Base-by-base conservation (phyloP, 129 eudicot species). In the Helichrysum umbraculigerum region DNA sequence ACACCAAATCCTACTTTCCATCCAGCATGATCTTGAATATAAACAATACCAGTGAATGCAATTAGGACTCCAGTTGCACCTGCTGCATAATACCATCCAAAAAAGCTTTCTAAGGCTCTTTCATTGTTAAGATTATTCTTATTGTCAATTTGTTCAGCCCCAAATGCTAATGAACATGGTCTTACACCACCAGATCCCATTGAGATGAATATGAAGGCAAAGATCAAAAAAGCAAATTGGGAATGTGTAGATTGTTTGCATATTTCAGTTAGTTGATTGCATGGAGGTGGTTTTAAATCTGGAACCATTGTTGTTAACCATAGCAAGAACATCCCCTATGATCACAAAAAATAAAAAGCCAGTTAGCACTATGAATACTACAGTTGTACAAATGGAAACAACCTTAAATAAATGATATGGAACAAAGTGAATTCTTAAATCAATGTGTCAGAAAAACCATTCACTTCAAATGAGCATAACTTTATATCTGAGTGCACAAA, bases 121-220 rank as follows among this genome's bases (percentile, higher is more conserved):
- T 83, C 82, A 39, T 88, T 90, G 34, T 83, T 76, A 7, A 79
- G 75, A 62, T 84, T 83, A n/a, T 78, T 73, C 64, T 73, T 83
- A 8, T 73, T 74, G 75, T 84, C 89, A 3, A 93, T 72, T 67
- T 93, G 98, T 71, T 93, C 96, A 5, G 98, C 96, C 1, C 97
- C 98, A 80, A 93, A 93, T 33, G 98, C 95, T 42, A 86, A 77
- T 41, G 98, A 93, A 71, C 95, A 88, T 0, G 98, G 87, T 65
- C 98, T 73, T 15, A 93, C 83, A 15, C 98, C 98, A 32, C 98
- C 98, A 1, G 98, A 92, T 41, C 98, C 98, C 75, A 93, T 63
- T 0, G 98, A 93, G 83, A 93, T 93, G 52, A 93, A 83, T 37
- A 81, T 73, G 22, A 86, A 93, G 20, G 98, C 83, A 41, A 88